Base-by-base conservation (phyloP, 305 asterid genomes). In the Striga hermonthica region DNA sequence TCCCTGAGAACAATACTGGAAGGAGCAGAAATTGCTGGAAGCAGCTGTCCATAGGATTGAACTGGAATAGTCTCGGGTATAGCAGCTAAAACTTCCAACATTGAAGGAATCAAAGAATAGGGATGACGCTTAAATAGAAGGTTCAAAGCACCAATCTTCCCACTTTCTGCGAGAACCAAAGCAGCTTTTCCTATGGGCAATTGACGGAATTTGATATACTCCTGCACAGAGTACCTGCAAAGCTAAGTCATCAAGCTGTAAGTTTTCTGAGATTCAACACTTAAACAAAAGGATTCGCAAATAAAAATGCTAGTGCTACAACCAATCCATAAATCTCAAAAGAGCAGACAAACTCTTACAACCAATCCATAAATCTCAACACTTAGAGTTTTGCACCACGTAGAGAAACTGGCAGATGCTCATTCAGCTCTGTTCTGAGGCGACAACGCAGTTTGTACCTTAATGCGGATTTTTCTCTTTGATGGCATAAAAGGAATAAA, bases 41-140 rank as follows among this genome's bases (percentile, higher is more conserved):
- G 99, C 78, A 94, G 82, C 57, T 94, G 96, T 16, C 82, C 88
- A 78, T 90, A 94, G 59, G 92, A 81, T 73, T 88, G 89, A 74
- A 93, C 96, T 45, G 95, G 89, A 79, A 94, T 75, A n/a, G 99
- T 94, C 81, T 94, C 99, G 52, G 99, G 99, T 59, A 93, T 85
- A 77, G 99, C 95, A 78, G 96, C 92, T 74, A 90, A 81, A 77
- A 88, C 88, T 67, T 90, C 95, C 86, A 94, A 79, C 81, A 85
- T 75, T 57, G 80, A 84, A 73, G 93, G 86, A 77, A 76, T 54
- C 75, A 90, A 78, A 44, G 99, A 86, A 86, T 77, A 86, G 58
- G 89, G 90, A 81, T 94, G 99, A 9, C 97, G 95, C 77, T 94
- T 90, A 73, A 94, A 86, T 39, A 94, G 81, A 80, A 88, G 95